phyloP scores from a whole-genome alignment of 768 basidiomycete genomes.

The Naganishia onofrii region DNA sequence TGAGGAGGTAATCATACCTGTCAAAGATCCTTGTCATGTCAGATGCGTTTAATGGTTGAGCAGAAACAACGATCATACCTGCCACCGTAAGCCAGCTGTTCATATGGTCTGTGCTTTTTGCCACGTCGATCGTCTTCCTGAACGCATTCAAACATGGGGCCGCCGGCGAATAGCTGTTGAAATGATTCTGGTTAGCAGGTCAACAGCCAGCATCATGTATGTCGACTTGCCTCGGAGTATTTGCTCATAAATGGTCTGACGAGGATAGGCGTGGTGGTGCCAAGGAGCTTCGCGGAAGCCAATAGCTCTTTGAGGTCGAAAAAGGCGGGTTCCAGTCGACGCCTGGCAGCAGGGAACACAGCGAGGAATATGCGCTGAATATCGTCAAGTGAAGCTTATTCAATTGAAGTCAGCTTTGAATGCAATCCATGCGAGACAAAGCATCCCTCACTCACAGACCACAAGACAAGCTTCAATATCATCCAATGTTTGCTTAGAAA shows the following conservation, averaged over 20 bases:
- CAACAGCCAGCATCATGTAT: background rate
- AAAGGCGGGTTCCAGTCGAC: conserved; percentile 38
- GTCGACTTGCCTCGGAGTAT: conserved; percentile 40
- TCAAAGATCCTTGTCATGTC: background rate
- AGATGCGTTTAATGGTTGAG: background rate
- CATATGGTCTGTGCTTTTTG: conserved; percentile 42
- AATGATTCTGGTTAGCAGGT: background rate
- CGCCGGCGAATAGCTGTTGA: conserved; percentile 44
- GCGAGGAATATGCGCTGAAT: background rate
- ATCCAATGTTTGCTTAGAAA: conserved; percentile 34
- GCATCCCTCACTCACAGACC: conserved; percentile 33
- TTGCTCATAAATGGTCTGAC: conserved; percentile 44
- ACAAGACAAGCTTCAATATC: conserved; percentile 48
- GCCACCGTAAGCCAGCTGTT: conserved; percentile 47
- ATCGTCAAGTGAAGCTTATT: conserved; percentile 40
- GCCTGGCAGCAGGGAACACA: conserved; percentile 34
- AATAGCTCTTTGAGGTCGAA: conserved; percentile 38
- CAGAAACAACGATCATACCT: conserved; percentile 33
- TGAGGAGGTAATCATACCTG: conserved; percentile 47
- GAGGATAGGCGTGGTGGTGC: conserved; percentile 38
- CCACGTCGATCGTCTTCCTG: conserved; percentile 26
- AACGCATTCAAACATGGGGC: conserved; percentile 51
- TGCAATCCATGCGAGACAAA: conserved; percentile 29
- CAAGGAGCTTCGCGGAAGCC: conserved; percentile 38
- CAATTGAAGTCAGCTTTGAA: conserved; percentile 25